Percentiles rank a stretch among this genome's conserved stretches.
These are phyloP conservation scores for Tetrahymena borealis DNA, from an alignment of 73 alveolate genomes.

Conservation along the genomic window DNA sequence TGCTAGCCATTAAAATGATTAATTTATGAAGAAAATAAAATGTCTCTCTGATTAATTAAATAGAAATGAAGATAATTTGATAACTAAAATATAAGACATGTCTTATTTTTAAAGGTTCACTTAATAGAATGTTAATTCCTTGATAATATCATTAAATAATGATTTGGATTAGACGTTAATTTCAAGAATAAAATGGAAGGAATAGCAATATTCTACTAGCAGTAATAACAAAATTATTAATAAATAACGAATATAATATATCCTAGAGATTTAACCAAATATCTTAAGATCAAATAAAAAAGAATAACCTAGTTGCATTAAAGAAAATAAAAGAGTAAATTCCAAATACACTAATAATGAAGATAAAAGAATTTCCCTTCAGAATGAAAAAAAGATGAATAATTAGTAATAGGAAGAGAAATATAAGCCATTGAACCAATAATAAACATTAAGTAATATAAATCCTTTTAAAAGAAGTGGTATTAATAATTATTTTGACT, in stretches of 20 bases:
- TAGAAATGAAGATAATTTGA: background rate
- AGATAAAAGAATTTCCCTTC: background rate
- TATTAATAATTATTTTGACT: too few species aligned
- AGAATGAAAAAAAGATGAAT: background rate
- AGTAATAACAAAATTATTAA: background rate
- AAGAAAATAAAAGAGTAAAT: background rate
- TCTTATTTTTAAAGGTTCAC: background rate
- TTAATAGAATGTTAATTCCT: background rate
- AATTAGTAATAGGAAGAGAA: too few species aligned
- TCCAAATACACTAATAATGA: background rate
- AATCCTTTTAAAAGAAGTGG: too few species aligned
- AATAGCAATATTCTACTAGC: background rate
- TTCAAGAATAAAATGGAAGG: background rate
- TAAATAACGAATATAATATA: background rate
- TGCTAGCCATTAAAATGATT: background rate
- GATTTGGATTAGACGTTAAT: background rate
- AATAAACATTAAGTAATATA: too few species aligned
- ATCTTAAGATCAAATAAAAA: background rate
- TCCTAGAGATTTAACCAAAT: background rate
- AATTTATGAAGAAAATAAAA: background rate
- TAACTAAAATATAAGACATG: background rate
- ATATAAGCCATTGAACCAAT: too few species aligned
- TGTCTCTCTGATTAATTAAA: background rate
- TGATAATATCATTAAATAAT: background rate
- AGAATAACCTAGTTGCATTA: background rate